A percentile compares a stretch with the other conserved stretches of the same genome.
Evolutionary conservation across 2,329 filamentous ascomycete species (phyloP).

Genomic region (Alternaria metachromatica): DNA sequence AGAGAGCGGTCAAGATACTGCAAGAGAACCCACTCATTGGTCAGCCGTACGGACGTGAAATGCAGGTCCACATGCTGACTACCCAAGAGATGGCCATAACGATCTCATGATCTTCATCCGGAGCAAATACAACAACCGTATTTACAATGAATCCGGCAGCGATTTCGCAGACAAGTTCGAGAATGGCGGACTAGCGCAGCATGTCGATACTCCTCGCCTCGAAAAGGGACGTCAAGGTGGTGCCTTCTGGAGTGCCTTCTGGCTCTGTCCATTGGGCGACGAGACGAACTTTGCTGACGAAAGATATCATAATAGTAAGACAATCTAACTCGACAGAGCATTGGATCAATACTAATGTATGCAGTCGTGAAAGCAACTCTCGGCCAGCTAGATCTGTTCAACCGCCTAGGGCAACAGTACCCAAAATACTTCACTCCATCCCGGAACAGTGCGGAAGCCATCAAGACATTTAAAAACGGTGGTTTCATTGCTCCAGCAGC

Average conservation of each 20-base stretch:
- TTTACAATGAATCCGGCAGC: constrained; percentile 63
- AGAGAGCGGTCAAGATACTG: constrained; percentile 45
- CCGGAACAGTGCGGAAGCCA: constrained; percentile 65
- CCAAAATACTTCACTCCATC: constrained; percentile 73
- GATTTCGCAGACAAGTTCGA: constrained; percentile 79
- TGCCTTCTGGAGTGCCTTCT: constrained; percentile 91
- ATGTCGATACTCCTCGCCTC: constrained; percentile 82
- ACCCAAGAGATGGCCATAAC: constrained; percentile 78
- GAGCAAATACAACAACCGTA: constrained; percentile 72
- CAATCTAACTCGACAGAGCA: background rate
- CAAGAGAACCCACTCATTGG: constrained; percentile 51
- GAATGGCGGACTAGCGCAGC: constrained; percentile 69
- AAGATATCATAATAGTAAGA: constrained; percentile 71
- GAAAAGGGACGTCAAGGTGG: constrained; percentile 76
- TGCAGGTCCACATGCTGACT: constrained; percentile 24
- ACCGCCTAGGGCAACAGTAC: constrained; percentile 68
- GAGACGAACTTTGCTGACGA: constrained; percentile 75
- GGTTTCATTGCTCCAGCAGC: constrained; percentile 45
- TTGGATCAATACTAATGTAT: constrained; percentile 10
- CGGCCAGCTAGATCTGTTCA: constrained; percentile 76
- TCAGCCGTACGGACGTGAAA: constrained; percentile 21
- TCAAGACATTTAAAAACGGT: constrained; percentile 57
- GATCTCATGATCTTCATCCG: constrained; percentile 82
- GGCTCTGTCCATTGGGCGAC: constrained; percentile 72
- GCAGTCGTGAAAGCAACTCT: constrained; percentile 70